Conservation (phyloP, 1,284 basidiomycete species). For the Takashimella koratensis region DNA sequence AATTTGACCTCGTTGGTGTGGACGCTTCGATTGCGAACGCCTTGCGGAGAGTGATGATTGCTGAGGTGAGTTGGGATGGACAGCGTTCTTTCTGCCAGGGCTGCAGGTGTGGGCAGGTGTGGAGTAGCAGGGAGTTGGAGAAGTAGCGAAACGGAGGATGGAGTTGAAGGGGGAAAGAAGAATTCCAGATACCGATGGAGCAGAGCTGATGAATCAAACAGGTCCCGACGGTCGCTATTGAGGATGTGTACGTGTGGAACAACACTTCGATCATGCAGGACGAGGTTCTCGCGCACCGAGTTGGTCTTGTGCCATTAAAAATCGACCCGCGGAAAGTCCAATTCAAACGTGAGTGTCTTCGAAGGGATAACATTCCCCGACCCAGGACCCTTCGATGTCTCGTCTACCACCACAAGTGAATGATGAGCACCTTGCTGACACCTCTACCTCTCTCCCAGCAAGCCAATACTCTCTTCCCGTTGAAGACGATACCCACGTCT, state of each 20-base stretch:
- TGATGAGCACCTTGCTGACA: too few relatives aligned
- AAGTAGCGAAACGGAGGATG: too few relatives aligned
- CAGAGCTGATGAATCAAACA: too few relatives aligned
- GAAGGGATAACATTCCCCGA: too few relatives aligned
- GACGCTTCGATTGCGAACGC: conserved; percentile 97
- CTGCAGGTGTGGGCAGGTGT: too few relatives aligned
- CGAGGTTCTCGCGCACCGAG: conserved; percentile 84
- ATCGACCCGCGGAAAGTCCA: conserved; percentile 67
- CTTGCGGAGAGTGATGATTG: conserved; percentile 83
- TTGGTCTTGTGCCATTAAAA: conserved; percentile 86
- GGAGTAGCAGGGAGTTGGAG: too few relatives aligned
- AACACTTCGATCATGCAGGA: conserved; percentile 95
- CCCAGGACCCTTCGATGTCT: too few relatives aligned
- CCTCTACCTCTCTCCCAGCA: conserved; percentile 11
- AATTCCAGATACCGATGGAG: too few relatives aligned
- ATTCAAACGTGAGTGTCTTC: conserved; percentile 48
- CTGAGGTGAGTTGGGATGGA: conserved; percentile 63
- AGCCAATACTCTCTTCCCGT: conserved; percentile 59
- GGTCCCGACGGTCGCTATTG: conserved; percentile 91
- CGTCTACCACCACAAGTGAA: too few relatives aligned
- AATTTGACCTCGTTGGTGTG: conserved; percentile 93
- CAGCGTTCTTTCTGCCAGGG: not conserved
- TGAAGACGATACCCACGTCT: conserved; percentile 90
- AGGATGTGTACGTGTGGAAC: conserved; percentile 90
- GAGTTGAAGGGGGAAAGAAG: too few relatives aligned